Evolutionary conservation across 2,329 filamentous ascomycete genomes (phyloP).

Genomic region (Aphanocladium album): DNA sequence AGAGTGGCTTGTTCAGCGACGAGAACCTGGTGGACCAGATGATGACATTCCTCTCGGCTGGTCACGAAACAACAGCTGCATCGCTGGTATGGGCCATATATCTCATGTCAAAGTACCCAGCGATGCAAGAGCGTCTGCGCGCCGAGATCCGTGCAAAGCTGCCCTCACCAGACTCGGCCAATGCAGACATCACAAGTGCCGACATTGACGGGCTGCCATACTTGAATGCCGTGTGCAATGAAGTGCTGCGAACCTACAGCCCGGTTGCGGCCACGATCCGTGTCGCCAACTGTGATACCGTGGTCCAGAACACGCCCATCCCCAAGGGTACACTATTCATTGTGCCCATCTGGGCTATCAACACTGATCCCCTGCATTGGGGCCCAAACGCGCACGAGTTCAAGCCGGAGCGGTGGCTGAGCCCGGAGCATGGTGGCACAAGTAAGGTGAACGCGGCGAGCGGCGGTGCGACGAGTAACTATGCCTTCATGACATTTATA

Average conservation of each 20-base stretch:
- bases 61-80: constrained; percentile 6
- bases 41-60: constrained; percentile 1
- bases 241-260: constrained; percentile 36
- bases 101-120: background rate
- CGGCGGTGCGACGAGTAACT: constrained; percentile 65
- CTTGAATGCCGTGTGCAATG: constrained; percentile 62
- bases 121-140: background rate
- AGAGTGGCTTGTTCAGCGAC: background rate
- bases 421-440: constrained; percentile 13
- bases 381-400: constrained; percentile 30
- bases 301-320: constrained; percentile 27
- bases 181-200: background rate
- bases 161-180: background rate
- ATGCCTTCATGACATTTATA: constrained; percentile 73
- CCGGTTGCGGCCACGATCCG: constrained; percentile 30
- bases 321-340: constrained; percentile 31
- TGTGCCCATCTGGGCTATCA: constrained; percentile 25
- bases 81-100: constrained; percentile 2
- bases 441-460: background rate
- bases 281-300: constrained; percentile 25
- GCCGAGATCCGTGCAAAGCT: background rate
- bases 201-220: constrained; percentile 9
- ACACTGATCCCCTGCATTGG: constrained; percentile 29
- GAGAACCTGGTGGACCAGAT: background rate
- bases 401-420: constrained; percentile 33